These are phyloP conservation scores for Populus euphratica DNA, from an alignment of 345 rosid genomes.

Conservation along the genomic window DNA sequence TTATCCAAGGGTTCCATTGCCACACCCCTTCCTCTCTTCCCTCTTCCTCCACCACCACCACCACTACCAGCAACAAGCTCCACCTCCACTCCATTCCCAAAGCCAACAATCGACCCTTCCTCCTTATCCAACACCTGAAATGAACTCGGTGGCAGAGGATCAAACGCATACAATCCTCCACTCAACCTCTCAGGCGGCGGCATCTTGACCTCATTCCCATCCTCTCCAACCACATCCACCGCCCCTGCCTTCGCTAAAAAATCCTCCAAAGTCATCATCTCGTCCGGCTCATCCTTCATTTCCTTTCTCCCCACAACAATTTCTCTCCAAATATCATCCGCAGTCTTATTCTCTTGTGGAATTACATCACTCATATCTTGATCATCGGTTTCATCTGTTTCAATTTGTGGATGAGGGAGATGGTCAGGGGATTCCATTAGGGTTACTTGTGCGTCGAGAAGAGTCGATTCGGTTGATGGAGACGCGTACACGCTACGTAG, in stretches of 20 bases:
- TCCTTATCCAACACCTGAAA: constrained; percentile 55
- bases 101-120: constrained; percentile 52
- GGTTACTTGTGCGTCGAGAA: constrained; percentile 37
- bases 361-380: not conserved
- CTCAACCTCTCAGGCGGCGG: constrained; percentile 38
- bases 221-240: constrained; percentile 32
- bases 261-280: constrained; percentile 90
- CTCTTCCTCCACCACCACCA: constrained; percentile 36
- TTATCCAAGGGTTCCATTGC: constrained; percentile 74
- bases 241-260: constrained; percentile 73
- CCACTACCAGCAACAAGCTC: constrained; percentile 1
- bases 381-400: not conserved
- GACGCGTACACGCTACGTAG: constrained; percentile 30
- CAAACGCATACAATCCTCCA: constrained; percentile 52
- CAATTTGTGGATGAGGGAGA: not conserved
- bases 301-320: constrained; percentile 60
- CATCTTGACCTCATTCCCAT: constrained; percentile 25
- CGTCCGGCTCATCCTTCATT: constrained; percentile 74
- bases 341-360: constrained; percentile 29
- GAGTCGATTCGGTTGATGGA: constrained; percentile 41
- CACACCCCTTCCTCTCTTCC: constrained; percentile 61
- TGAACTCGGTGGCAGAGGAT: constrained; percentile 37
- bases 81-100: constrained; percentile 43
- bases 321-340: constrained; percentile 87
- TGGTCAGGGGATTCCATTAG: constrained; percentile 34